These are phyloP conservation scores for Rhodomyrtus psidioides DNA, from an alignment of 441 rosid species.

Conservation along the genomic window DNA sequence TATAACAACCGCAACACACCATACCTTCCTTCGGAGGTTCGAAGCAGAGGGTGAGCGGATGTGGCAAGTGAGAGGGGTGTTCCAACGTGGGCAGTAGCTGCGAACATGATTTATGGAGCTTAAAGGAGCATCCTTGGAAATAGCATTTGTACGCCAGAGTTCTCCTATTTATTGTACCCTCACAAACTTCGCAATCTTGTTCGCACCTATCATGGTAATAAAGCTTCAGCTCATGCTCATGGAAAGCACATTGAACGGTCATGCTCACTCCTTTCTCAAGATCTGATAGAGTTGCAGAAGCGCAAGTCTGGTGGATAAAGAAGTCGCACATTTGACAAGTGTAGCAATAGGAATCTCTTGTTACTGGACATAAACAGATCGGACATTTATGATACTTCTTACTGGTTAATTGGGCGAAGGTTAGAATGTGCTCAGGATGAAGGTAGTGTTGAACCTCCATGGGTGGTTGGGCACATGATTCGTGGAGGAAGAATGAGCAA, in stretches of 20 bases:
- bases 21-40: fast-evolving
- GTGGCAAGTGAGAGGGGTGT: not conserved
- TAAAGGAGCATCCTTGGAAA: fast-evolving
- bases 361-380: not conserved
- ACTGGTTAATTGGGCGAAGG: not conserved
- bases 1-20: fast-evolving
- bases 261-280: not conserved
- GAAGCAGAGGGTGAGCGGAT: not conserved
- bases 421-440: not conserved
- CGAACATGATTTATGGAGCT: not conserved
- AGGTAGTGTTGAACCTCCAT: not conserved
- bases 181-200: too few relatives aligned
- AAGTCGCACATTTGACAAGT: not conserved
- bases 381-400: not conserved
- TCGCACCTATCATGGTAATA: too few relatives aligned
- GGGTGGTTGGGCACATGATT: not conserved
- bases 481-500: not conserved
- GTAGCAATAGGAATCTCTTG: not conserved
- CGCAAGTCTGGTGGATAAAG: not conserved
- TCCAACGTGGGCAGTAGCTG: not conserved
- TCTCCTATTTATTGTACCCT: not conserved
- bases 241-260: not conserved
- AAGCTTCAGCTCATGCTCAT: not conserved
- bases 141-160: not conserved
- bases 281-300: not conserved